Percentiles rank a stretch among this genome's conserved stretches.
These are phyloP conservation scores for Suhomyces sp. DNA, from an alignment of 805 yeast species.

Conservation along the genomic window DNA sequence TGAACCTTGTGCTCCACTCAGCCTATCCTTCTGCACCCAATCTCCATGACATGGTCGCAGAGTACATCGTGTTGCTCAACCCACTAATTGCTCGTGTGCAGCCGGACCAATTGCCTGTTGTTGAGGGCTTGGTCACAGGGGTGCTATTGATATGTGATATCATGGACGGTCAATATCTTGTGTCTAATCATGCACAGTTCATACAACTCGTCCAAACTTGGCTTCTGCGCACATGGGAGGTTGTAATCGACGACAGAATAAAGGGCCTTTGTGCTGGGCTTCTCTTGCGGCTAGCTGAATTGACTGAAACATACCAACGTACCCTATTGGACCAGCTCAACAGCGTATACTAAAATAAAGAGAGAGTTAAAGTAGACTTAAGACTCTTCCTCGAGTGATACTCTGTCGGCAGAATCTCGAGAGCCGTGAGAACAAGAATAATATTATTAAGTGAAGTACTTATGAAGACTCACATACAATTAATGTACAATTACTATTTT, in stretches of 20 bases:
- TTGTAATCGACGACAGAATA: slow-evolving; percentile 32
- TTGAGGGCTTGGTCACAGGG: slow-evolving; percentile 40
- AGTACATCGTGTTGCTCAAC: slow-evolving; percentile 39
- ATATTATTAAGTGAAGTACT: no score
- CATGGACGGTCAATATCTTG: slow-evolving; percentile 24
- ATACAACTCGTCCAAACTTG: slow-evolving; percentile 22
- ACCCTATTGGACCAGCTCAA: slow-evolving; percentile 30
- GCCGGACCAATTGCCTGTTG: slow-evolving; percentile 30
- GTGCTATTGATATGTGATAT: slow-evolving; percentile 33
- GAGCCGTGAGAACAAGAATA: no score
- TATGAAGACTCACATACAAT: no score
- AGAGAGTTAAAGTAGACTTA: no score
- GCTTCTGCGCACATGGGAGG: slow-evolving; percentile 31
- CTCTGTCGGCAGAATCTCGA: no score
- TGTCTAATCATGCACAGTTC: slow-evolving; percentile 19
- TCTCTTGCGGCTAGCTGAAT: slow-evolving; percentile 24
- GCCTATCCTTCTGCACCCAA: slow-evolving; percentile 55
- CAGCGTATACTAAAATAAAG: slow-evolving; percentile 19
- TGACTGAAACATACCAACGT: slow-evolving; percentile 25
- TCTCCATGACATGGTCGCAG: slow-evolving; percentile 55
- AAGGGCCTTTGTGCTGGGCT: slow-evolving; percentile 42
- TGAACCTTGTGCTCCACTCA: slow-evolving; percentile 54
- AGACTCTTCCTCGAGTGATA: no score
- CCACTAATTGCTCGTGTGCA: slow-evolving; percentile 18
- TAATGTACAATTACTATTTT: no score